Evolutionary conservation across 73 alveolate species (phyloP).

Genomic region (Paramecium tetraurelia): DNA sequence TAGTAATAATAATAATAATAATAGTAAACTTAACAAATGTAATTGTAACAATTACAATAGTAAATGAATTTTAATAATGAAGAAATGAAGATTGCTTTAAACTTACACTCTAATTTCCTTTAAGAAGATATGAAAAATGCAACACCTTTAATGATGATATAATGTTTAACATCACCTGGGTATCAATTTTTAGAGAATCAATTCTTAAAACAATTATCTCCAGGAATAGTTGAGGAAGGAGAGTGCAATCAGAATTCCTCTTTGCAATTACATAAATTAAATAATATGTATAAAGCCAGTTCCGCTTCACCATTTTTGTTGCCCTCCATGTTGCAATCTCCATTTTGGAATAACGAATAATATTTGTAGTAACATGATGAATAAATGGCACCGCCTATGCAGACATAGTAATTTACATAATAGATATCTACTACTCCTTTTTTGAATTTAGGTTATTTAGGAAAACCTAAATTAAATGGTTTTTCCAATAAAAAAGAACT

Average conservation of each 20-base stretch:
- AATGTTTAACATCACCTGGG: conserved; percentile 17
- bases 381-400: neutral
- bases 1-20: neutral
- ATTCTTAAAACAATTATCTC: neutral
- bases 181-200: neutral
- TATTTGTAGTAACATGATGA: neutral
- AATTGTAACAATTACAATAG: neutral
- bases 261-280: neutral
- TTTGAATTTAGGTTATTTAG: neutral
- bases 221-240: neutral
- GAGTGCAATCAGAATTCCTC: neutral
- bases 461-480: neutral
- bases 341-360: neutral
- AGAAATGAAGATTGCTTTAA: neutral
- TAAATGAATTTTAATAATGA: neutral
- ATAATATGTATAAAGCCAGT: neutral
- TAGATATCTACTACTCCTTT: conserved; percentile 19
- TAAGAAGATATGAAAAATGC: neutral
- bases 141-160: neutral
- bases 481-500: neutral
- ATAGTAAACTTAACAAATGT: neutral
- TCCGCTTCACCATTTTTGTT: neutral
- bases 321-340: neutral
- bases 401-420: neutral
- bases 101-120: neutral